Percentiles rank a stretch among this genome's conserved stretches.
phyloP scores from a whole-genome alignment of 2,329 filamentous ascomycete species.

The Camptophora hylomeconis region DNA sequence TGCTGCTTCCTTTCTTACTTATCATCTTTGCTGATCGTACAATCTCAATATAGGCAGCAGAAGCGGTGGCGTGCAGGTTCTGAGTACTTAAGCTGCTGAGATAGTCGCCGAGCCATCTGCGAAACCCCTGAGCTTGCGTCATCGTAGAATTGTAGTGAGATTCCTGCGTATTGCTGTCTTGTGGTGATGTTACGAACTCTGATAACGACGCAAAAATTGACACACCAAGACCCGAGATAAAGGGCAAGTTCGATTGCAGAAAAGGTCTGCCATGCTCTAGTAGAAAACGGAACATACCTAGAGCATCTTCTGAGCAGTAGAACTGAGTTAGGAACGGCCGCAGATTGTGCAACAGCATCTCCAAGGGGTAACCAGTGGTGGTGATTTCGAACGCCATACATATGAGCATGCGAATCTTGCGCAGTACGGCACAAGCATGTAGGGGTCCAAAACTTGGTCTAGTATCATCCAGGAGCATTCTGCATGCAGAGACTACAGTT shows the following conservation, averaged over 20 bases:
- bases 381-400: conserved; percentile 62
- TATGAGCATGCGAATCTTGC: conserved; percentile 72
- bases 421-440: conserved; percentile 73
- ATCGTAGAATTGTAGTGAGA: conserved; percentile 67
- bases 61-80: conserved; percentile 27
- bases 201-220: conserved; percentile 68
- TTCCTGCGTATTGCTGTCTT: conserved; percentile 72
- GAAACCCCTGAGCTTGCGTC: conserved; percentile 61
- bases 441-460: conserved; percentile 74
- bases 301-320: conserved; percentile 79
- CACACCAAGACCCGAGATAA: conserved; percentile 67
- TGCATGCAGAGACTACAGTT: conserved; percentile 58
- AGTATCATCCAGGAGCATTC: conserved; percentile 67
- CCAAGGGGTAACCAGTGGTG: conserved; percentile 67
- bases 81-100: conserved; percentile 49
- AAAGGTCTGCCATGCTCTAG: conserved; percentile 54
- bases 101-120: conserved; percentile 63
- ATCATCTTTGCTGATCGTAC: conserved; percentile 57
- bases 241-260: conserved; percentile 54
- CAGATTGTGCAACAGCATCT: conserved; percentile 77
- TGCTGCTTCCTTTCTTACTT: conserved; percentile 54
- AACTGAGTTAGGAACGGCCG: conserved; percentile 66
- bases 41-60: conserved; percentile 42
- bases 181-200: conserved; percentile 59
- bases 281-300: conserved; percentile 78